Base-by-base conservation (phyloP, 2,329 filamentous ascomycete genomes). In the Aspergillus spinulosporus region DNA sequence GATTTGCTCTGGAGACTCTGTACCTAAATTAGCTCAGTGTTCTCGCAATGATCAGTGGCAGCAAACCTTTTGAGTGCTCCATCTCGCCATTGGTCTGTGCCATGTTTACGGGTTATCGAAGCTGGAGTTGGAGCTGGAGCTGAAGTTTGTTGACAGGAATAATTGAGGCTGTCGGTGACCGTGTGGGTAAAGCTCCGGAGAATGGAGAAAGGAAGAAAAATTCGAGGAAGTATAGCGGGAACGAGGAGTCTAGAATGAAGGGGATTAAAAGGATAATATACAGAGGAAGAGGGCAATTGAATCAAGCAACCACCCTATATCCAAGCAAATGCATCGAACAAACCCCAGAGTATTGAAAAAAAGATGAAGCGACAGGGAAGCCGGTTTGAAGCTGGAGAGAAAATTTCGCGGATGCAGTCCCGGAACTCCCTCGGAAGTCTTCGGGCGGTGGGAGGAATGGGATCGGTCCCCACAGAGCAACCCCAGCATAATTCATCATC, bases 321-420 rank as follows among this genome's bases (percentile, higher is more conserved):
- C 68, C 69, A 67, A 66, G 65, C 55, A 62, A 63, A 59, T 61
- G 62, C 62, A 64, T 58, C 60, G 62, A 63, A 59, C 50, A 65
- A 62, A 61, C 59, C 59, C 56, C 57, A 59, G 56, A 43, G 21
- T 49, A 52, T 44, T 45, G 59, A 55, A 60, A 52, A 43, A 57
- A 57, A 60, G 46, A 54, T 52, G 21, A 21, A 54, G 59, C 53
- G 37, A 59, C 21, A 21, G 21, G 21, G 21, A 56, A 59, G 58
- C 62, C 54, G 56, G 58, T 49, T 53, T 62, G 62, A 64, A 64
- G 59, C 62, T 66, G 66, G 66, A 63, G 64, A 72, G 71, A 74
- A 75, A 75, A 74, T 74, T 75, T 75, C 69, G 70, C 68, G 68
- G 71, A 67, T 66, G 64, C 72, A 70, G 72, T 70, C 66, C 64